Evolutionary conservation across 768 basidiomycete genomes (phyloP).

Genomic region (Russula compacta): DNA sequence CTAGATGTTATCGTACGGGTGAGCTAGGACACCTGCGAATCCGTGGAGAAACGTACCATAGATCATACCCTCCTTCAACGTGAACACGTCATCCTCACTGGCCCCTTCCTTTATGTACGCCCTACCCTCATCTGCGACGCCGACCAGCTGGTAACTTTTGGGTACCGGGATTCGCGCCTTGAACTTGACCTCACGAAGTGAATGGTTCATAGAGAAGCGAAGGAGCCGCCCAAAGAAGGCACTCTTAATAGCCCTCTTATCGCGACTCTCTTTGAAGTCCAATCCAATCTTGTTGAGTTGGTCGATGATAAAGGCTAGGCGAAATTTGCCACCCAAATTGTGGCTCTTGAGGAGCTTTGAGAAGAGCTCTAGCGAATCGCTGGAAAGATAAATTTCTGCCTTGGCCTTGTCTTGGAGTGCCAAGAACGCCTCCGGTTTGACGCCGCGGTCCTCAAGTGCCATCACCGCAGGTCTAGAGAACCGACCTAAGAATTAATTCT

Average conservation of each 20-base stretch:
- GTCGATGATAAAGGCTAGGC: conserved; percentile 42
- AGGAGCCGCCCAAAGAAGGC: conserved; percentile 51
- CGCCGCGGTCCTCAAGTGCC: conserved; percentile 70
- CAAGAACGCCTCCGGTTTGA: conserved; percentile 47
- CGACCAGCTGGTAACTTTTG: conserved; percentile 60
- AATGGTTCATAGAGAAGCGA: conserved; percentile 50
- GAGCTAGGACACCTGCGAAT: background rate
- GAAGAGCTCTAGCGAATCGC: conserved; percentile 46
- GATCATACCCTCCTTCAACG: background rate
- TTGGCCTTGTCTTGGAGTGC: conserved; percentile 54
- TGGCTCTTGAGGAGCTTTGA: conserved; percentile 41
- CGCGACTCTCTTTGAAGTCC: conserved; percentile 33
- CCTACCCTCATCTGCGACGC: conserved; percentile 74
- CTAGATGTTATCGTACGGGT: background rate
- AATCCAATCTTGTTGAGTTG: conserved; percentile 41
- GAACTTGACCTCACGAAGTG: conserved; percentile 68
- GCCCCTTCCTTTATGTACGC: conserved; percentile 9
- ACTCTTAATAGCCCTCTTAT: conserved; percentile 35
- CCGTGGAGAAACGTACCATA: conserved; percentile 3
- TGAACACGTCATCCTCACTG: conserved; percentile 1
- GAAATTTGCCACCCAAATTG: conserved; percentile 37
- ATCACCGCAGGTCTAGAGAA: conserved; percentile 56
- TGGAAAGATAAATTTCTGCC: conserved; percentile 46
- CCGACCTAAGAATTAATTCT: background rate
- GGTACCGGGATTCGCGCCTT: conserved; percentile 66